Percentiles rank a stretch among this genome's conserved stretches.
Evolutionary conservation across 352 stramenopile species (phyloP).

Genomic region (Ochromonadaceae sp.): DNA sequence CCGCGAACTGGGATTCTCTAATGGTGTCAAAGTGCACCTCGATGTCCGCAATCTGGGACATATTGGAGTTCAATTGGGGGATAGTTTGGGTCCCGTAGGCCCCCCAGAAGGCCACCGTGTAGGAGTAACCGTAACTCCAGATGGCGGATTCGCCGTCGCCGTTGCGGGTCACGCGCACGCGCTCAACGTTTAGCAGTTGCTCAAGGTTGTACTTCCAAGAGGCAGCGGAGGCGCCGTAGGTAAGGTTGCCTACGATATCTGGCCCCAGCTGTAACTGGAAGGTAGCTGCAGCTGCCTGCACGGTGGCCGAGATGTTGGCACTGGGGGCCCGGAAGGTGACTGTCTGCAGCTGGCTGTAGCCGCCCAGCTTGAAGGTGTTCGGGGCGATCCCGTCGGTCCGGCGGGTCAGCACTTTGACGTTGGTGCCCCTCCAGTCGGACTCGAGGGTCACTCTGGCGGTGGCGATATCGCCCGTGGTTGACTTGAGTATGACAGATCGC

Average conservation of each 20-base stretch:
- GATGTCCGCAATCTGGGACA: constrained; percentile 19
- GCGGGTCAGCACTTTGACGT: constrained; percentile 14
- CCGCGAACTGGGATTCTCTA: constrained; percentile 39
- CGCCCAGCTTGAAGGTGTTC: constrained; percentile 18
- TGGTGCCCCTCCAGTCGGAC: constrained; percentile 29
- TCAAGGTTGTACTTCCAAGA: constrained; percentile 28
- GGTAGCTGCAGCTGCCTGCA: neutral
- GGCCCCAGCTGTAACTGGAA: neutral
- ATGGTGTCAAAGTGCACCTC: constrained; percentile 42
- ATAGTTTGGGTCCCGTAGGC: constrained; percentile 17
- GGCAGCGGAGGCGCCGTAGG: constrained; percentile 23
- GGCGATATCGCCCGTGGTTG: constrained; percentile 19
- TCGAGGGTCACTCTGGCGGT: constrained; percentile 24
- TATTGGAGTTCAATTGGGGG: neutral
- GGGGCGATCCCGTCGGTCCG: constrained; percentile 16
- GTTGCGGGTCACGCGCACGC: constrained; percentile 27
- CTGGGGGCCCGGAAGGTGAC: constrained; percentile 19
- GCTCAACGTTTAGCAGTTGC: constrained; percentile 20
- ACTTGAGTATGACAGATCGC: constrained; percentile 30
- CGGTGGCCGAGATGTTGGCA: neutral
- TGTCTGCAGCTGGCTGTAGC: constrained; percentile 28
- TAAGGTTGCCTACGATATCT: neutral
- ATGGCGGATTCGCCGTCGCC: constrained; percentile 19
- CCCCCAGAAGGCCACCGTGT: constrained; percentile 60
- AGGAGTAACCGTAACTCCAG: constrained; percentile 40